phyloP scores from a whole-genome alignment of 2,329 filamentous ascomycete genomes.

The Elsinoe arachidis region DNA sequence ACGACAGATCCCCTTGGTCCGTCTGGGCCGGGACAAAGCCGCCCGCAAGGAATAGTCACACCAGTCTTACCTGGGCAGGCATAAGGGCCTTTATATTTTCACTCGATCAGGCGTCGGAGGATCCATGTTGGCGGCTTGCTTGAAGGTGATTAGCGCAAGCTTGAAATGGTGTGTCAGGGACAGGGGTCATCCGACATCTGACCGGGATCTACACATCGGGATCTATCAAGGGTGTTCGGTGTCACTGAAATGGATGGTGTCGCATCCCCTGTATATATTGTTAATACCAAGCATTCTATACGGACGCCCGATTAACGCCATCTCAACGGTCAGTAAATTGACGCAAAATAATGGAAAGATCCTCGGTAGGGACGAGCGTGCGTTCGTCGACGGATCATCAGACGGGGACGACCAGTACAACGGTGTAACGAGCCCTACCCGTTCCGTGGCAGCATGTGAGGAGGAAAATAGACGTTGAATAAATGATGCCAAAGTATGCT shows the following conservation, averaged over 20 bases:
- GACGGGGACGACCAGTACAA: background rate
- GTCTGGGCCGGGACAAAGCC: background rate
- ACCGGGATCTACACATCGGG: constrained; percentile 1
- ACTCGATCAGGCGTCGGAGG: background rate
- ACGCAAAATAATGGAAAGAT: background rate
- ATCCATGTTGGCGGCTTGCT: background rate
- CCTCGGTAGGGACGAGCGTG: constrained; percentile 7
- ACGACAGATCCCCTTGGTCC: background rate
- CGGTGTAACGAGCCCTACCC: background rate
- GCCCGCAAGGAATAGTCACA: background rate
- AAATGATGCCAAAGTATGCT: background rate
- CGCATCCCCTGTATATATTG: background rate
- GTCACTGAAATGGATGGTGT: background rate
- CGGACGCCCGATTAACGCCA: constrained; percentile 3
- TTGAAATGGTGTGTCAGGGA: background rate
- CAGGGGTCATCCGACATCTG: background rate
- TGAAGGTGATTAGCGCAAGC: background rate
- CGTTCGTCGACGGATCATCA: background rate
- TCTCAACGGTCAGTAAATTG: constrained; percentile 8
- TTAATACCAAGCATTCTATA: constrained; percentile 2
- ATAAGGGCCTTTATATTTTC: background rate
- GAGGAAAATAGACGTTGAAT: background rate
- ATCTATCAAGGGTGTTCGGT: background rate
- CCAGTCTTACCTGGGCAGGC: background rate
- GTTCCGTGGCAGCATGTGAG: background rate